Evolutionary conservation across 805 yeast species (phyloP).

Genomic region (Wickerhamiella cacticola): DNA sequence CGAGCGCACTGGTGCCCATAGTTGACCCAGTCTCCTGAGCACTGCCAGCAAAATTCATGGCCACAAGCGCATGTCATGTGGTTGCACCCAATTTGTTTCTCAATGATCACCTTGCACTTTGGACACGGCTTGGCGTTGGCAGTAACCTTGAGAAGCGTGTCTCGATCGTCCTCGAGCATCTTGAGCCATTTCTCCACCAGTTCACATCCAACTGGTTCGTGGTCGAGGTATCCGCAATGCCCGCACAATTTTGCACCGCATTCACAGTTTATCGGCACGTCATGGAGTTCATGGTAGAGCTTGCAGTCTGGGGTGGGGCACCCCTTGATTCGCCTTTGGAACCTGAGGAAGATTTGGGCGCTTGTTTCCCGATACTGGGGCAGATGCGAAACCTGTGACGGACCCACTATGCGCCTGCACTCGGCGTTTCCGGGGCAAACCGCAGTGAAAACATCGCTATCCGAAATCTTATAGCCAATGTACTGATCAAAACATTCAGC

Average conservation of each 20-base stretch:
- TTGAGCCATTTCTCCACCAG: constrained; percentile 59
- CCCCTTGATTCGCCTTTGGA: background rate
- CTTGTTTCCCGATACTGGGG: background rate
- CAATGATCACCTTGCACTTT: constrained; percentile 64
- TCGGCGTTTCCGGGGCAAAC: constrained; percentile 51
- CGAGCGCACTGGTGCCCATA: constrained; percentile 11
- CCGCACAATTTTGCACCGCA: constrained; percentile 67
- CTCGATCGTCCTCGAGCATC: constrained; percentile 77
- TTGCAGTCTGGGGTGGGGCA: constrained; percentile 82
- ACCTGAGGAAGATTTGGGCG: background rate
- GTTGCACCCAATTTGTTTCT: constrained; percentile 93
- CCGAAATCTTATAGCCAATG: constrained; percentile 34
- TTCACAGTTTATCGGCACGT: constrained; percentile 44
- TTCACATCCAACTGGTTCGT: constrained; percentile 73
- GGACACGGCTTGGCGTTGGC: constrained; percentile 83
- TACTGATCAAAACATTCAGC: constrained; percentile 54
- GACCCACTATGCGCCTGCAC: constrained; percentile 28
- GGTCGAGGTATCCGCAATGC: constrained; percentile 61
- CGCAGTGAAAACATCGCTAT: constrained; percentile 32
- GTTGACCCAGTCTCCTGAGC: constrained; percentile 28
- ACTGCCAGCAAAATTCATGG: constrained; percentile 88
- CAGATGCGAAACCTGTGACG: background rate
- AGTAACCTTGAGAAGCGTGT: constrained; percentile 75
- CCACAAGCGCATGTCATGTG: constrained; percentile 84
- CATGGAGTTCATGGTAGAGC: constrained; percentile 38